phyloP scores from a whole-genome alignment of 176 grass and related monocot genomes.

The Phyllostachys edulis region DNA sequence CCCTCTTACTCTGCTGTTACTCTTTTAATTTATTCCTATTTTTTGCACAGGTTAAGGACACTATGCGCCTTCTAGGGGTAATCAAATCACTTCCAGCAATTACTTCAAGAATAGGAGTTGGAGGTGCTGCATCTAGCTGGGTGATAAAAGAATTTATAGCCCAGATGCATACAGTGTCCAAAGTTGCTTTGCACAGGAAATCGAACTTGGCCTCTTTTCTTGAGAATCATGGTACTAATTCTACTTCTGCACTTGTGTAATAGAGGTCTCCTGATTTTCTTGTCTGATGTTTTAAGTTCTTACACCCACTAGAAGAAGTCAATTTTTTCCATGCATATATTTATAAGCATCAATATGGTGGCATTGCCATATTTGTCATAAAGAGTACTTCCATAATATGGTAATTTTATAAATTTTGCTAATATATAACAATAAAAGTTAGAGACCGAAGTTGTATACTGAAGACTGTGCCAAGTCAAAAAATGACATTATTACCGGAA shows the following conservation, averaged over 20 bases:
- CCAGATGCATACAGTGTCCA: slow-evolving; percentile 86
- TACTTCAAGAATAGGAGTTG: slow-evolving; percentile 86
- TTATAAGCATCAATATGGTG: background rate
- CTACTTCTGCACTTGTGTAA: background rate
- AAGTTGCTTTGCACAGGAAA: slow-evolving; percentile 78
- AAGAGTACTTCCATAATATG: no score
- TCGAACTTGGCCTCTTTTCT: slow-evolving; percentile 83
- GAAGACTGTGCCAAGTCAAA: no score
- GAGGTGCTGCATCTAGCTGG: slow-evolving; percentile 87
- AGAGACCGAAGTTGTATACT: no score
- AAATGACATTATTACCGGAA: no score
- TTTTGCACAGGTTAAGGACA: slow-evolving; percentile 79
- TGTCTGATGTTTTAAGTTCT: background rate
- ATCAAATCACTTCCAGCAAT: slow-evolving; percentile 81
- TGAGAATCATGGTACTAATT: slow-evolving; percentile 73
- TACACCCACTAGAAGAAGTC: background rate
- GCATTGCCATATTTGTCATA: no score
- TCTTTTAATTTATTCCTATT: slow-evolving; percentile 32
- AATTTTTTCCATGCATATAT: background rate
- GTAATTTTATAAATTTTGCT: no score
- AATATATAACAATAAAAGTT: no score
- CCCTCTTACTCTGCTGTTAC: background rate
- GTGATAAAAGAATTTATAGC: slow-evolving; percentile 93
- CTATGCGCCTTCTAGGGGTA: slow-evolving; percentile 76
- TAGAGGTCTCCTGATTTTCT: background rate